phyloP scores from a whole-genome alignment of 768 basidiomycete genomes.

The Lanmaoa rubissima region DNA sequence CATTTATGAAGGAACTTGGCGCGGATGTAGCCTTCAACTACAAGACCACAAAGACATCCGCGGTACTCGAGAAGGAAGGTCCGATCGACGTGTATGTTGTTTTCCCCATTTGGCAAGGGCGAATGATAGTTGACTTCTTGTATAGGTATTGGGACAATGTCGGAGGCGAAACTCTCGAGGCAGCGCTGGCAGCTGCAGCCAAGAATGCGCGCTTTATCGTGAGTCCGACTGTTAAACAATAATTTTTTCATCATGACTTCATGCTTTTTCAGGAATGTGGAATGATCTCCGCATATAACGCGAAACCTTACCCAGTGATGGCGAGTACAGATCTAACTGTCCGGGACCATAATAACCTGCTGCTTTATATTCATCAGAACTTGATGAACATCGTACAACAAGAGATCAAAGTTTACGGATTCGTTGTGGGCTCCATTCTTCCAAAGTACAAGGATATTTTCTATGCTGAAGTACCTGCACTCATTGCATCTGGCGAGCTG shows the following conservation, averaged over 20 bases:
- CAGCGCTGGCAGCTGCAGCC: slow-evolving; percentile 47
- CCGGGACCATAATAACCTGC: background rate
- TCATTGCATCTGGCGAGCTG: slow-evolving; percentile 45
- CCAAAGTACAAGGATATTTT: slow-evolving; percentile 43
- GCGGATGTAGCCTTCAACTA: slow-evolving; percentile 74
- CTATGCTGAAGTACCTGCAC: slow-evolving; percentile 38
- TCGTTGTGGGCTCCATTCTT: slow-evolving; percentile 34
- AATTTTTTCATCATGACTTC: background rate
- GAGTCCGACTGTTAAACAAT: background rate
- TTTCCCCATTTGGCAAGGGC: background rate
- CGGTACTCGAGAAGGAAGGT: slow-evolving; percentile 56
- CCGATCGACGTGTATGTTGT: slow-evolving; percentile 47
- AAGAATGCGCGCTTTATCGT: slow-evolving; percentile 48
- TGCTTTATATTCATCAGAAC: slow-evolving; percentile 29
- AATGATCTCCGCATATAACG: slow-evolving; percentile 19
- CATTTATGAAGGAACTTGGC: slow-evolving; percentile 55
- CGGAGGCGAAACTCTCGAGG: slow-evolving; percentile 57
- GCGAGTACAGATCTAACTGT: background rate
- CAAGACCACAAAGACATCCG: slow-evolving; percentile 52
- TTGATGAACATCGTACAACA: slow-evolving; percentile 38
- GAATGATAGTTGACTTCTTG: background rate
- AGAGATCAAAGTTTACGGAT: slow-evolving; percentile 43
- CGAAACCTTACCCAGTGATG: slow-evolving; percentile 7
- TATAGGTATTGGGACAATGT: slow-evolving; percentile 33
- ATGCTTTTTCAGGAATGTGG: slow-evolving; percentile 32